phyloP scores from a whole-genome alignment of 306 rosid species.

The Vigna nakashimae region DNA sequence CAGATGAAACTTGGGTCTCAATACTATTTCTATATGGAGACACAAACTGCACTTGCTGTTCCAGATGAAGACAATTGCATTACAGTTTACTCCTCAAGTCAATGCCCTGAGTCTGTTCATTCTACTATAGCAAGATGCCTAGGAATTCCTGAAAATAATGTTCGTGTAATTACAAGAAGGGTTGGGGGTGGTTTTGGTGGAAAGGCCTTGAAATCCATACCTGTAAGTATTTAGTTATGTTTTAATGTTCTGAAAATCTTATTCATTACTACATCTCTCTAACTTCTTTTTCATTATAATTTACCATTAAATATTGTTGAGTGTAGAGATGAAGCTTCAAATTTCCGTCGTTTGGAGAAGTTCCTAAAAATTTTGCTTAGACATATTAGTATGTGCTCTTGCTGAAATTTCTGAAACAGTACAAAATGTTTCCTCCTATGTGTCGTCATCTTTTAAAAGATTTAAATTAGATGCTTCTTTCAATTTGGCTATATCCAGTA shows the following conservation, averaged over 20 bases:
- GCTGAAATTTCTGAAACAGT: not conserved
- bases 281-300: not conserved
- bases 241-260: not conserved
- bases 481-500: not conserved
- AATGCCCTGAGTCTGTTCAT: conserved; percentile 65
- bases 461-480: not conserved
- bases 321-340: not conserved
- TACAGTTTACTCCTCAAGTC: conserved; percentile 71
- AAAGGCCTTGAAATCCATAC: conserved; percentile 55
- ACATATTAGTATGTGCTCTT: too few species aligned
- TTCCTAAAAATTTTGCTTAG: not conserved
- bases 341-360: conserved; percentile 13
- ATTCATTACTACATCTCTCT: conserved; percentile 4
- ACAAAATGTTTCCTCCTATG: not conserved
- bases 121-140: conserved; percentile 72
- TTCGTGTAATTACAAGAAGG: conserved; percentile 89
- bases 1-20: conserved; percentile 90
- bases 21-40: conserved; percentile 92
- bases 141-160: conserved; percentile 77
- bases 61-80: conserved; percentile 97
- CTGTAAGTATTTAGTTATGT: conserved; percentile 61
- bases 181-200: conserved; percentile 98
- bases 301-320: not conserved
- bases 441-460: not conserved
- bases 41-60: conserved; percentile 86